These are phyloP conservation scores for Xylaria hypoxylon DNA, from an alignment of 2,329 filamentous ascomycete genomes.

Conservation along the genomic window DNA sequence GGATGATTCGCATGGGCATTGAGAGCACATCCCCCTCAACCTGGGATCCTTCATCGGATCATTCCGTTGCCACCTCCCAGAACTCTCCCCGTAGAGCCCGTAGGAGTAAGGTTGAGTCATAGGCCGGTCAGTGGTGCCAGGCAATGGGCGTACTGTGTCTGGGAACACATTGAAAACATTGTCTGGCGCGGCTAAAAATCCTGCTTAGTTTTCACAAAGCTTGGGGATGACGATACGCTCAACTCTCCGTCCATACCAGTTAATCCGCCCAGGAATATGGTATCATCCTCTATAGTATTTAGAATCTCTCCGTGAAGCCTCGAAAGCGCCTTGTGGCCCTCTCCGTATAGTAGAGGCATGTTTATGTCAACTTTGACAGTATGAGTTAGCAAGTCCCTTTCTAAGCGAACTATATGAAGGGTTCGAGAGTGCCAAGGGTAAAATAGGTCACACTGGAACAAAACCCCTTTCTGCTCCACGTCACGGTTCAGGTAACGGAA, in stretches of 20 bases:
- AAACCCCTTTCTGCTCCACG: neutral
- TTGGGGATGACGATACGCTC: no score
- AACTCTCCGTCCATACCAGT: neutral
- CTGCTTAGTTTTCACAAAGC: neutral
- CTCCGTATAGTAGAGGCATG: conserved; percentile 38
- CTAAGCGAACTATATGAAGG: neutral
- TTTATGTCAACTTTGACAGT: conserved; percentile 26
- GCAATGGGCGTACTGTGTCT: neutral
- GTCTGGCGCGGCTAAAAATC: conserved; percentile 22
- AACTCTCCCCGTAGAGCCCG: accelerated
- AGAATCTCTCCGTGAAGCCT: conserved; percentile 36
- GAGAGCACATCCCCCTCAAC: conserved; percentile 21
- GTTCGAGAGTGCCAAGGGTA: neutral
- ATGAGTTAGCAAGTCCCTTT: neutral
- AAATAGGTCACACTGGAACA: neutral
- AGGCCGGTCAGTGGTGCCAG: neutral
- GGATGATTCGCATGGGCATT: conserved; percentile 18
- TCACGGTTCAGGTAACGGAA: neutral
- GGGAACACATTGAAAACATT: neutral
- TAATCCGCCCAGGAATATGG: conserved; percentile 19
- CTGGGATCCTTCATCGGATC: conserved; percentile 14
- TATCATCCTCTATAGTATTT: conserved; percentile 16
- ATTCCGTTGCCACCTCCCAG: neutral
- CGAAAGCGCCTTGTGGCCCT: conserved; percentile 28
- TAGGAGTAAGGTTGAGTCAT: neutral